Conservation (phyloP, 805 yeast species). For the Barnettozyma botsteinii region DNA sequence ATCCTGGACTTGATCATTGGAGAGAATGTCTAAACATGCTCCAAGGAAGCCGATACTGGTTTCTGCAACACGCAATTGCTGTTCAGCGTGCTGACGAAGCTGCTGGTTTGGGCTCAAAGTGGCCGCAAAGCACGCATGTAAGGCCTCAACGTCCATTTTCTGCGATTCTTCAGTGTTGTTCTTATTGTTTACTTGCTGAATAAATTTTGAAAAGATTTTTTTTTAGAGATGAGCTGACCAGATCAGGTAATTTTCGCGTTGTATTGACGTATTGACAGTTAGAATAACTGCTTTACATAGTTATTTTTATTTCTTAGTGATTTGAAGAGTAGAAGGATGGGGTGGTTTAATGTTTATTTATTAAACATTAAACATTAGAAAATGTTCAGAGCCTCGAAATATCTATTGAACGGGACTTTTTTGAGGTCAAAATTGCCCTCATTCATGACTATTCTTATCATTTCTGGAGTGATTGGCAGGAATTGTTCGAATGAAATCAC, state of each 20-base stretch:
- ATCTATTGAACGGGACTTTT: too few species aligned
- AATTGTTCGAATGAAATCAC: too few species aligned
- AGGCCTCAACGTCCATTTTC: slow-evolving; percentile 59
- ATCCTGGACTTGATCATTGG: slow-evolving; percentile 43
- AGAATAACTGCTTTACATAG: too few species aligned
- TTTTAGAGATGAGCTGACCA: not conserved
- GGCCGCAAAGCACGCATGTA: slow-evolving; percentile 73
- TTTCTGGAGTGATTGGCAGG: too few species aligned
- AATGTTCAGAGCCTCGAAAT: too few species aligned
- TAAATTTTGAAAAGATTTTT: not conserved
- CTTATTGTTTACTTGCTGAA: not conserved
- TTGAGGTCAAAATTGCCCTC: too few species aligned
- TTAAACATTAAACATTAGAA: too few species aligned
- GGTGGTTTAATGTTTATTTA: too few species aligned
- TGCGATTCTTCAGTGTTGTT: not conserved
- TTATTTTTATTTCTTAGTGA: too few species aligned
- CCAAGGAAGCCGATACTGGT: slow-evolving; percentile 66
- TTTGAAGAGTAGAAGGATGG: too few species aligned
- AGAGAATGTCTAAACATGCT: slow-evolving; percentile 73
- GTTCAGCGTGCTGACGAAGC: slow-evolving; percentile 64
- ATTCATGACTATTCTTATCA: too few species aligned
- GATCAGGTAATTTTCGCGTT: not conserved
- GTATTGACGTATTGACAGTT: too few species aligned
- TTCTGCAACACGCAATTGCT: slow-evolving; percentile 53
- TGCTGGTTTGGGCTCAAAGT: slow-evolving; percentile 65